phyloP scores from a whole-genome alignment of 345 rosid species.

The Aquilaria malaccensis region DNA sequence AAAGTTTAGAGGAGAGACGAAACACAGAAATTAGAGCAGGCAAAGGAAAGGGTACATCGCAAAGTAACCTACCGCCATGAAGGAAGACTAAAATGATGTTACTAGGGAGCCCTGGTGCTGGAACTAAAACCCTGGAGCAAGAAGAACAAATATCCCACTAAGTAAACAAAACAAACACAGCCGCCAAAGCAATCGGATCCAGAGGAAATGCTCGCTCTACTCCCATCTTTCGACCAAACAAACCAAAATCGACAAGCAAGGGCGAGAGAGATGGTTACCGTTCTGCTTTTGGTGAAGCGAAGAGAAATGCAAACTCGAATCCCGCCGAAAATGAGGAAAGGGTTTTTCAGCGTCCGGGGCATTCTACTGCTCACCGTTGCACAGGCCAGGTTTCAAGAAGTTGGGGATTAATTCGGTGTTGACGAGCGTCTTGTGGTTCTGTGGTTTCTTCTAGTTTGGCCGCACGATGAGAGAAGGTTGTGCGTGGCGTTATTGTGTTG shows the following conservation, averaged over 20 bases:
- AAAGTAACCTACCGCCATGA: conserved; percentile 25
- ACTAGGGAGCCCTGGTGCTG: conserved; percentile 7
- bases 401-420: background rate
- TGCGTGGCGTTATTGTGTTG: too few relatives aligned
- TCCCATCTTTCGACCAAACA: too few relatives aligned
- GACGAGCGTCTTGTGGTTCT: background rate
- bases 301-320: conserved; percentile 4
- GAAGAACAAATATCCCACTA: background rate
- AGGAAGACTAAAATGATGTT: background rate
- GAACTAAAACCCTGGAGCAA: conserved; percentile 16
- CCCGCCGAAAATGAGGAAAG: conserved; percentile 12
- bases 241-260: too few relatives aligned
- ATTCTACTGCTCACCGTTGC: background rate
- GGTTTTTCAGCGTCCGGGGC: background rate
- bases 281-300: too few relatives aligned
- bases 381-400: background rate
- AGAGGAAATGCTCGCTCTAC: background rate
- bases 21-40: background rate
- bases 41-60: conserved; percentile 5
- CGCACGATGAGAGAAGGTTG: background rate
- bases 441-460: background rate
- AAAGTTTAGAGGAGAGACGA: background rate
- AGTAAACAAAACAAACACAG: conserved; percentile 5
- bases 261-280: too few relatives aligned
- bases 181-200: background rate